These are phyloP conservation scores for Fraxinus sp. DNA, from an alignment of 305 asterid species.

Conservation along the genomic window DNA sequence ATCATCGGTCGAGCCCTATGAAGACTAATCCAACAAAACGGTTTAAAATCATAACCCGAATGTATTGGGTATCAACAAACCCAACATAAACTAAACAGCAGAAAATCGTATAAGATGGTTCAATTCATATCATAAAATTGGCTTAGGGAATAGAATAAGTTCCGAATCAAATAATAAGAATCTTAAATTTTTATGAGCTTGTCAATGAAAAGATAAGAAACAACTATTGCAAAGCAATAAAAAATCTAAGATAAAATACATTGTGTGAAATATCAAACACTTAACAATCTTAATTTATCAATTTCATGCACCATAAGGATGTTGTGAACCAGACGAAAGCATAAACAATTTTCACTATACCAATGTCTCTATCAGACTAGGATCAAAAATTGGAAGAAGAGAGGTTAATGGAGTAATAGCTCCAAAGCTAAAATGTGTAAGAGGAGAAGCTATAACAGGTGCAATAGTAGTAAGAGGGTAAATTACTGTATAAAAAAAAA, in stretches of 20 bases:
- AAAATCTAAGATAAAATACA: neutral
- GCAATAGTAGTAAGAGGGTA: slow-evolving; percentile 50
- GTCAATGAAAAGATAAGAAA: neutral
- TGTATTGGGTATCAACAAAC: too few relatives aligned
- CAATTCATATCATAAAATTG: too few relatives aligned
- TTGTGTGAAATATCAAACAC: neutral
- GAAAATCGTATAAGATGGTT: neutral
- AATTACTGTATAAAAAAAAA: slow-evolving; percentile 29
- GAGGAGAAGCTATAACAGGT: neutral
- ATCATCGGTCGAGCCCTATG: too few relatives aligned
- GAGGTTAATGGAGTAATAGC: slow-evolving; percentile 55
- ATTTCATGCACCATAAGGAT: slow-evolving; percentile 7
- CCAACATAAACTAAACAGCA: too few relatives aligned
- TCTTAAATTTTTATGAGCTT: neutral
- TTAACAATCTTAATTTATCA: neutral
- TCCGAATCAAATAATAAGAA: neutral
- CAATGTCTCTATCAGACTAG: slow-evolving; percentile 60
- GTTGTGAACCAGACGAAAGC: slow-evolving; percentile 10
- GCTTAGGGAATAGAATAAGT: neutral
- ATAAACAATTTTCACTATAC: slow-evolving; percentile 35
- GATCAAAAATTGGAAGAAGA: slow-evolving; percentile 61
- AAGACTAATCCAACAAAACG: too few relatives aligned
- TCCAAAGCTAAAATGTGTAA: slow-evolving; percentile 45
- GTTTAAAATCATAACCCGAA: too few relatives aligned
- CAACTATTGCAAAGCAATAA: neutral